Evolutionary conservation across 228 moss, liverwort and hornwort species (phyloP), one percentile per base, ranked within the genome.

Genomic region (Sphagnum magellanicum): DNA sequence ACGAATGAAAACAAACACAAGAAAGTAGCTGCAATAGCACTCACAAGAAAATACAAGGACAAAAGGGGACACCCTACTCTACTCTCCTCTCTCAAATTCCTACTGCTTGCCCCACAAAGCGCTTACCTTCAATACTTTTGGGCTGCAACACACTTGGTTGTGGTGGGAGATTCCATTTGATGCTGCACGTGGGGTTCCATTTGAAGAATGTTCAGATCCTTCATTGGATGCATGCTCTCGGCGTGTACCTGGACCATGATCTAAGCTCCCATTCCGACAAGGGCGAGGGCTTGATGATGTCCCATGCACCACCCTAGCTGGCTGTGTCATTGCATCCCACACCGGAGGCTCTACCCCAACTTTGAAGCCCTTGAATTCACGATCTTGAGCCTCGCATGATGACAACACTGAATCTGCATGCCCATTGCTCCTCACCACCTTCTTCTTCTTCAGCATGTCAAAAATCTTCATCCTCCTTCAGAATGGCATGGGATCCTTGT

Each of bases 81-180:
- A 6, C 7, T 6, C 11, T 14, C 61, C 16, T 62, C 61, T 62
- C 17, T 16, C 17, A 14, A 13, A 14, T 16, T 16, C 2, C 8
- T 62, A 14, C 61, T 8, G 11, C 8, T 62, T 62, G 61, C 0
- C 6, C 7, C 7, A 13, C 16, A n/a, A 6, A 62, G 61, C 14
- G 14, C 46, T 50, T 6, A 76, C 71, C 68, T 67, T 78, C 68
- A 72, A 72, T 72, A 72, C 68, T 75, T 78, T 81, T 60, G 69
- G 81, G 72, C 78, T 75, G 16, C 66, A 68, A 49, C 16, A 47
- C 16, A 63, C 12, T 71, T 72, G 66, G 61, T 48, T 59, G 66
- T 63, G 72, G 48, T 66, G 59, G 14, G 53, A 49, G 64, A 49
- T 72, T 70, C 57, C 58, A 60, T 70, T 72, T 70, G 17, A 63